These are phyloP conservation scores for Cladobotryum protrusum DNA, from an alignment of 2,329 filamentous ascomycete species.

Conservation along the genomic window DNA sequence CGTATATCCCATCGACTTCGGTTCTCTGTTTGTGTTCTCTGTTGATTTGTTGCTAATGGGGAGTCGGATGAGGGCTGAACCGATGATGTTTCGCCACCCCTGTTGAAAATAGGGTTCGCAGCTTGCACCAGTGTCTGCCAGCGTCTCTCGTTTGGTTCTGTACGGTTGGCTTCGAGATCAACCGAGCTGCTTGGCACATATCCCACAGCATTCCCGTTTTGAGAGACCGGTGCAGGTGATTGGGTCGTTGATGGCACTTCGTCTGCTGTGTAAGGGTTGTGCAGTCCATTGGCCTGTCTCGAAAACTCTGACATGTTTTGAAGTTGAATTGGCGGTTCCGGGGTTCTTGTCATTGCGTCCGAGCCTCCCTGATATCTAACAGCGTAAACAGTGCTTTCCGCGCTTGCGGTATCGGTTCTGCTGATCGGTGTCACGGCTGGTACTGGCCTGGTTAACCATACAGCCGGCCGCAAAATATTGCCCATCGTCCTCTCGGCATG, in stretches of 20 bases:
- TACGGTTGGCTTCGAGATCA: slow-evolving; percentile 25
- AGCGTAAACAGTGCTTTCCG: slow-evolving; percentile 58
- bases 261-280: slow-evolving; percentile 19
- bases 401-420: slow-evolving; percentile 56
- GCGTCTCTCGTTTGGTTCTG: slow-evolving; percentile 19
- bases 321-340: slow-evolving; percentile 30
- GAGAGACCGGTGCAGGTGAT: slow-evolving; percentile 11
- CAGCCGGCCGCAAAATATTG: slow-evolving; percentile 40
- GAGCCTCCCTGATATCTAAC: slow-evolving; percentile 55
- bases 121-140: slow-evolving; percentile 22
- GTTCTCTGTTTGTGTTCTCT: slow-evolving; percentile 15
- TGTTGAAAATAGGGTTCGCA: neutral
- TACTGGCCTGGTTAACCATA: slow-evolving; percentile 51
- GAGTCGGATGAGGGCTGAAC: neutral
- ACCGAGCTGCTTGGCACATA: slow-evolving; percentile 8
- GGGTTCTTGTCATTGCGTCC: slow-evolving; percentile 43
- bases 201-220: slow-evolving; percentile 18
- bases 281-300: slow-evolving; percentile 28
- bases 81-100: neutral
- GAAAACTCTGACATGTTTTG: slow-evolving; percentile 27
- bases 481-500: slow-evolving; percentile 23
- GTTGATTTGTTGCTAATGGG: neutral
- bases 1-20: slow-evolving; percentile 48
- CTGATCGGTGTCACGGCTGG: slow-evolving; percentile 52
- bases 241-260: slow-evolving; percentile 20